These are phyloP conservation scores for Westerdykella sp. DNA, from an alignment of 2,329 filamentous ascomycete genomes.

Conservation along the genomic window DNA sequence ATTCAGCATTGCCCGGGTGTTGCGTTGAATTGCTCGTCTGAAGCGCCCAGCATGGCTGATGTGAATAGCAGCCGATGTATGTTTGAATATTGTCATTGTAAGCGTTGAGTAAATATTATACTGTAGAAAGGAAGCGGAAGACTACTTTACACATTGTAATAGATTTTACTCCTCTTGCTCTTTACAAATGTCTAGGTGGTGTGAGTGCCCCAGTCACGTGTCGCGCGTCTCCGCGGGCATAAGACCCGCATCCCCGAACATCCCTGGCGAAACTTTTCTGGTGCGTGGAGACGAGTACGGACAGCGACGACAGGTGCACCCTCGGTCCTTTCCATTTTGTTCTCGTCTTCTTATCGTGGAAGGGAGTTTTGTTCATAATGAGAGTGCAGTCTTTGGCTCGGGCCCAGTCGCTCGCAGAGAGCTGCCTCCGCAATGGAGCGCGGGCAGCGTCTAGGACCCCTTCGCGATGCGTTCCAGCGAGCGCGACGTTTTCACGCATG, in stretches of 20 bases:
- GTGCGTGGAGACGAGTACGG: not conserved
- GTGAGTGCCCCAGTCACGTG: not conserved
- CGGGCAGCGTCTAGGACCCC: constrained; percentile 18
- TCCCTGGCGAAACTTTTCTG: constrained; percentile 24
- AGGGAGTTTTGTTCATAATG: constrained; percentile 19
- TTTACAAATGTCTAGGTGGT: not conserved
- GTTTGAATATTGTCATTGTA: not conserved
- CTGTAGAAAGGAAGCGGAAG: too few relatives aligned
- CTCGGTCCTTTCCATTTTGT: constrained; percentile 16
- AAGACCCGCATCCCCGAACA: constrained; percentile 17
- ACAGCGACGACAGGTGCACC: constrained; percentile 15
- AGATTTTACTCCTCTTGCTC: too few relatives aligned
- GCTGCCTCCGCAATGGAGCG: constrained; percentile 24
- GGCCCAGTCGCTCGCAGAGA: constrained; percentile 28
- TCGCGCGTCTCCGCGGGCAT: constrained; percentile 16
- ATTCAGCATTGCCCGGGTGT: constrained; percentile 24
- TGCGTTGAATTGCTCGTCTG: constrained; percentile 11
- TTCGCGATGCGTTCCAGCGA: constrained; percentile 31
- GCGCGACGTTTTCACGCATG: constrained; percentile 23
- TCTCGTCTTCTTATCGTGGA: constrained; percentile 5
- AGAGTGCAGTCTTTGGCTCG: constrained; percentile 30
- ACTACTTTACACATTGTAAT: too few relatives aligned
- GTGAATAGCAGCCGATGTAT: not conserved
- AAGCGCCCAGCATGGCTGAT: not conserved
- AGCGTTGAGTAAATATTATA: constrained; percentile 6